Evolutionary conservation across 805 yeast genomes (phyloP), one percentile per base, ranked within the genome.

Genomic region (Starmera caribaea): DNA sequence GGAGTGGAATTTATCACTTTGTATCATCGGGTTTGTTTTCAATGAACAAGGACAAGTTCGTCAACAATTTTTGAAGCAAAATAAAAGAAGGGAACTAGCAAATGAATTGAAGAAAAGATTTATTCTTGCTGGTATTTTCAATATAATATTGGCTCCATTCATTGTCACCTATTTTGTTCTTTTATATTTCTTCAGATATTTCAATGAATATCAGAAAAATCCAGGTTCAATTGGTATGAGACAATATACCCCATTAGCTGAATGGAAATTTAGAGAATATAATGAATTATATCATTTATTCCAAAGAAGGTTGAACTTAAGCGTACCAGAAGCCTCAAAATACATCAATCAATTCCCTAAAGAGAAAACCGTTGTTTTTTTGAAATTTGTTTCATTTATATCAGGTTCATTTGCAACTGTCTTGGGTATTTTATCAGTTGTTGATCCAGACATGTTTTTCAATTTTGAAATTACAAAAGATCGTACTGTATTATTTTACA

Each of bases 301-400:
- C 61, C 77, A 78, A 41, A 78, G 80, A 49, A 68, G 99, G 37
- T 61, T 92, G 32, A 84, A 79, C 36, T 61, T 85, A 44, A 85
- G 96, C 38, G 73, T 77, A 27, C 83, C 76, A 13, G 79, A 88
- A 6, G 96, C 97, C 0, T 73, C 83, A 34, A 73, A 79, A 15
- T 92, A 92, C 55, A 76, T 92, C 40, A 78, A 87, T 47, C 96
- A 89, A 56, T 92, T 92, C 54, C 99, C 99, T 2, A 81, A 86
- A 37, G 94, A 86, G 45, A 71, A 71, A 43, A 64, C 73, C 1
- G 78, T 74, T 34, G 58, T 78, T 1, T 43, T 79, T 0, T 53
- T 79, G 46, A 70, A 74, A 41, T 82, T 83, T 50, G 57, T 77
- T 14, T 69, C 86, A 0, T 89, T 90, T 57, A 64, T 92, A 0